A percentile compares a stretch with the other conserved stretches of the same genome.
Conservation (phyloP, 225 moss, liverwort and hornwort genomes). For the Physcomitrellopsis africana region DNA sequence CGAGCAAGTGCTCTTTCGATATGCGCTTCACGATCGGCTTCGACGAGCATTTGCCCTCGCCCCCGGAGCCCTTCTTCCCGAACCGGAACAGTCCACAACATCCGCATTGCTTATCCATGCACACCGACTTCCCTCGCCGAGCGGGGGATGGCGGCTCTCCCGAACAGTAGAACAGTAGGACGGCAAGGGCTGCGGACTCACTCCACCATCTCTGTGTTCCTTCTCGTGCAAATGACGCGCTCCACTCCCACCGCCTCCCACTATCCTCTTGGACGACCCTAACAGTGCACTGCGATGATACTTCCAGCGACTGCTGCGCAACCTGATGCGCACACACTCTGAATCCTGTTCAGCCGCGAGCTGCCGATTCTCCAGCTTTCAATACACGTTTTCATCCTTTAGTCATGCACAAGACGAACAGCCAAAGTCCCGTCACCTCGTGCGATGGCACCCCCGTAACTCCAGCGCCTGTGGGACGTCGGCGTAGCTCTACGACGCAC, state of each 20-base stretch:
- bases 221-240: neutral
- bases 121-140: neutral
- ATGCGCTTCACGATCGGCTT: constrained; percentile 43
- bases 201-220: neutral
- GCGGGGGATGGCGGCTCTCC: too few relatives aligned
- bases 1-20: constrained; percentile 49
- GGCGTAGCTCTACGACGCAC: neutral
- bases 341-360: too few relatives aligned
- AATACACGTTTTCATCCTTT: too few relatives aligned
- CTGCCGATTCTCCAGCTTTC: too few relatives aligned
- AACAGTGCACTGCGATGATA: neutral
- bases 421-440: too few relatives aligned
- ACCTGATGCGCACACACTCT: neutral
- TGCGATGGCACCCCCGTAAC: neutral
- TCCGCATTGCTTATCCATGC: constrained; percentile 41
- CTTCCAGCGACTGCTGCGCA: neutral
- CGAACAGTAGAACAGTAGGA: too few relatives aligned
- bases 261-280: neutral
- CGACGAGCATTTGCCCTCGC: constrained; percentile 29
- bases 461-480: neutral
- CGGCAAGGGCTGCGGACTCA: neutral
- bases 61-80: constrained; percentile 15
- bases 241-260: constrained; percentile 12
- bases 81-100: constrained; percentile 41
- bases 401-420: too few relatives aligned